Base-by-base conservation (phyloP, 2,329 filamentous ascomycete genomes). In the Sporothrix luriei region DNA sequence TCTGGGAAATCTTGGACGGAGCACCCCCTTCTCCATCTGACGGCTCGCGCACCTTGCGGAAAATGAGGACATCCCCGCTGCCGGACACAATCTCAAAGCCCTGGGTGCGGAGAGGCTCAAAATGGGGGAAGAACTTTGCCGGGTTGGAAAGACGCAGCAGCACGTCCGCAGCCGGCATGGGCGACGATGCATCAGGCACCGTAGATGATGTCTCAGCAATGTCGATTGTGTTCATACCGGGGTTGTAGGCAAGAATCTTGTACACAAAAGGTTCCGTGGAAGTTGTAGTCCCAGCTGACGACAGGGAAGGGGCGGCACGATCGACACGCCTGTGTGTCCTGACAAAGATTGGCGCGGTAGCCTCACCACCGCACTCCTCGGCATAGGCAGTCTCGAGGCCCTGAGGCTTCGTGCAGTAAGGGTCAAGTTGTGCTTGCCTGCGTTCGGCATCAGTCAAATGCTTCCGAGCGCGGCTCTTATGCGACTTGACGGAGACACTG, bases 71-170 rank as follows among this genome's bases (percentile, higher is more conserved):
- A 72, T 91, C 84, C 6, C 84, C 84, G 62, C 82, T 82, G 1
- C 88, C 89, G 2, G 88, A 87, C 1, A 89, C 84, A 51, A 91
- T 87, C 74, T 91, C 88, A 72, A 88, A 92, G 0, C 89, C 90
- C 69, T 89, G 82, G 0, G 81, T 79, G 71, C 88, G 83, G 1
- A 91, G 81, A 0, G 82, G 77, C 3, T 81, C 80, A 70, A 92
- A 88, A 73, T 91, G 83, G 4, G 88, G 84, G 14, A 91, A 82
- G 78, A 91, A 92, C 73, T 87, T 87, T 65, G 84, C 82, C 0
- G 89, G 88, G 71, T 89, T 85, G 0, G 86, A 85, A 21, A 92
- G 81, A 9, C 84, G 83, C 1, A 86, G 81, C 2, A 92, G 79
- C 1, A 86, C 86, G 62, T 90, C 85, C 10, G 86, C 82, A 0